A percentile compares a stretch with the other conserved stretches of the same genome.
phyloP scores from a whole-genome alignment of 192 early-diverging fungal species.

The Pilaira anomala region DNA sequence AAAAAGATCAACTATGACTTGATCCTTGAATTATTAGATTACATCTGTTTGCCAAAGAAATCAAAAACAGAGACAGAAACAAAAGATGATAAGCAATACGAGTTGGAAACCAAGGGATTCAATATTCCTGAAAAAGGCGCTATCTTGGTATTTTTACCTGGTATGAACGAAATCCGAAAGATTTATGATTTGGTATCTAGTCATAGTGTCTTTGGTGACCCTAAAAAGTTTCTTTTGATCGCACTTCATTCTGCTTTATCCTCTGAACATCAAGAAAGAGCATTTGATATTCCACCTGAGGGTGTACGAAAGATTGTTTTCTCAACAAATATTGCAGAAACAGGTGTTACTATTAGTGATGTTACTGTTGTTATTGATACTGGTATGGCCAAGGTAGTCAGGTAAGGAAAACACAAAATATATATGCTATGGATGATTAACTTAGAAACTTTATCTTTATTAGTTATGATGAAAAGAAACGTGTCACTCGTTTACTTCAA shows the following conservation, averaged over 20 bases:
- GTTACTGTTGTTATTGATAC: slow-evolving; percentile 77
- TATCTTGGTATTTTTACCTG: slow-evolving; percentile 72
- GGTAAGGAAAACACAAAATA: slow-evolving; percentile 36
- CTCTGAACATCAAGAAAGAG: slow-evolving; percentile 60
- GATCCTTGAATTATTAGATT: slow-evolving; percentile 42
- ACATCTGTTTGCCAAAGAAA: slow-evolving; percentile 34
- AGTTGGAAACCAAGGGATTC: slow-evolving; percentile 26
- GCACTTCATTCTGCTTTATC: slow-evolving; percentile 63
- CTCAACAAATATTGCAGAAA: slow-evolving; percentile 81
- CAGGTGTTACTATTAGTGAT: slow-evolving; percentile 80
- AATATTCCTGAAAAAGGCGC: slow-evolving; percentile 58
- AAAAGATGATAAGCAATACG: slow-evolving; percentile 11
- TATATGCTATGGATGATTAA: not conserved
- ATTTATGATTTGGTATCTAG: slow-evolving; percentile 52
- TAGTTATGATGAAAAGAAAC: slow-evolving; percentile 55
- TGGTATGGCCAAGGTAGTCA: slow-evolving; percentile 70
- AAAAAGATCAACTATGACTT: slow-evolving; percentile 56
- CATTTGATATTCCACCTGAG: slow-evolving; percentile 56
- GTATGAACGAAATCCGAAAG: slow-evolving; percentile 67
- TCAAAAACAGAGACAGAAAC: slow-evolving; percentile 1
- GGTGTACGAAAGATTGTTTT: slow-evolving; percentile 72
- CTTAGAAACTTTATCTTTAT: not conserved
- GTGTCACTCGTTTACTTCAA: slow-evolving; percentile 59
- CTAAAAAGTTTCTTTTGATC: slow-evolving; percentile 32
- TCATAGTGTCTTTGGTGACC: slow-evolving; percentile 44